A percentile compares a stretch with the other conserved stretches of the same genome.
Evolutionary conservation across 345 rosid genomes (phyloP).

Genomic region (Eucalyptus lansdowneana): DNA sequence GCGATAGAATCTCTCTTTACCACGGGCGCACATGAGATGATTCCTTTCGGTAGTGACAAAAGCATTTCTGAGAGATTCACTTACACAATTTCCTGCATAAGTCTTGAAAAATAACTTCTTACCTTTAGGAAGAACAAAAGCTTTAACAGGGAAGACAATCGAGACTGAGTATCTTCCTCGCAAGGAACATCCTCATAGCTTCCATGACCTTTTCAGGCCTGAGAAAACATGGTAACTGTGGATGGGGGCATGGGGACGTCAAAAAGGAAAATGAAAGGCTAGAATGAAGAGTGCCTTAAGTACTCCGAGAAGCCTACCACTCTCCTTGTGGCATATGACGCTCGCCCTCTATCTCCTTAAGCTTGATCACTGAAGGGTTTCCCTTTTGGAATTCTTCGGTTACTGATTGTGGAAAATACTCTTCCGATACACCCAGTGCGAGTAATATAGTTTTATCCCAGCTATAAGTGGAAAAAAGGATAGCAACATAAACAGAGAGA

Average conservation of each 20-base stretch:
- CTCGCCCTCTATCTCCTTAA: slow-evolving; percentile 75
- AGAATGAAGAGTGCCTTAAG: not conserved
- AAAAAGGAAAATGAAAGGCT: not conserved
- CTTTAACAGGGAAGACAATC: too few species aligned
- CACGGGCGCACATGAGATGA: too few species aligned
- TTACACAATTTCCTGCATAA: too few species aligned
- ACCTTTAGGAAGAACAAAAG: too few species aligned
- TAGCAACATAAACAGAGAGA: too few species aligned
- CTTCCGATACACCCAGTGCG: slow-evolving; percentile 72
- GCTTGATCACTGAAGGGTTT: slow-evolving; percentile 40
- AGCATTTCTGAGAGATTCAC: too few species aligned
- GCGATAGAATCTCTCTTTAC: too few species aligned
- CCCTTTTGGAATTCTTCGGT: slow-evolving; percentile 76
- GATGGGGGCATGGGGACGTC: too few species aligned
- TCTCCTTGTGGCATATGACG: slow-evolving; percentile 94
- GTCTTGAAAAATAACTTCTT: too few species aligned
- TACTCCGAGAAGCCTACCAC: slow-evolving; percentile 26
- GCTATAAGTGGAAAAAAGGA: slow-evolving; percentile 4
- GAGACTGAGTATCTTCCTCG: not conserved
- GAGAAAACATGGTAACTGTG: not conserved
- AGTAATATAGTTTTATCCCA: slow-evolving; percentile 70
- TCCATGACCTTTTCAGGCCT: slow-evolving; percentile 93
- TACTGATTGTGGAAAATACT: slow-evolving; percentile 57
- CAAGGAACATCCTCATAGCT: slow-evolving; percentile 46
- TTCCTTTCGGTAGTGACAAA: too few species aligned